Base-by-base conservation (phyloP, 441 rosid genomes). In the Erodium trifolium region DNA sequence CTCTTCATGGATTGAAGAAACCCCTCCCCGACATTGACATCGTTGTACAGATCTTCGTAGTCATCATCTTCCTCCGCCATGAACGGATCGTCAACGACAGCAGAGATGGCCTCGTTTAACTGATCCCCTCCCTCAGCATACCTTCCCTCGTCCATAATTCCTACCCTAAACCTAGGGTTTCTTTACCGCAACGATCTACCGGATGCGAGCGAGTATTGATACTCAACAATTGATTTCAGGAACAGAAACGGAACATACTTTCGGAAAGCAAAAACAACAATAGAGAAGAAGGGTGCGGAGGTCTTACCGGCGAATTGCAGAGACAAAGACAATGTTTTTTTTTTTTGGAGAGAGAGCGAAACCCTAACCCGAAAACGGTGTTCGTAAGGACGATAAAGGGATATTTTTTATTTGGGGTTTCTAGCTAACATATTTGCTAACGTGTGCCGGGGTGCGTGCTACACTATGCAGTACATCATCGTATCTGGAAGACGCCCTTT, bases 21-120 rank as follows among this genome's bases (percentile, higher is more conserved):
- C 41, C 85, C 90, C 82, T 87, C 95, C 51, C 96, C 93, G 12
- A 92, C 89, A 74, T 88, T 92, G 55, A 92, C 98, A 67, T 92
- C 95, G 72, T 84, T 90, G 68, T 92, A 90, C 31, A 88, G 82
- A 76, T 92, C 95, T 70, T 92, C 93, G 19, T 86, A 92, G 69
- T 92, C 98, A 39, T 90, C 96, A 6, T 88, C 96, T 69, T 91
- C 92, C 47, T 84, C 91, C 14, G 83, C 96, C 13, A 89, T 67
- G 68, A 87, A 82, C 5, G 81, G 82, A 1, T 81, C 92, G 34
- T 87, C 90, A 9, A 87, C 87, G 19, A 23, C 27, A 23, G 92
- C 92, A 3, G 90, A 84, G 65, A 87, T 87, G 57, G 87, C 86
- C 73, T 85, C 90, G 80, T 83, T 37, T 5, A 84, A 87, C 71